Evolutionary conservation across 1,139 yeast genomes (phyloP).

Genomic region (Debaryomyces psychrophilus): DNA sequence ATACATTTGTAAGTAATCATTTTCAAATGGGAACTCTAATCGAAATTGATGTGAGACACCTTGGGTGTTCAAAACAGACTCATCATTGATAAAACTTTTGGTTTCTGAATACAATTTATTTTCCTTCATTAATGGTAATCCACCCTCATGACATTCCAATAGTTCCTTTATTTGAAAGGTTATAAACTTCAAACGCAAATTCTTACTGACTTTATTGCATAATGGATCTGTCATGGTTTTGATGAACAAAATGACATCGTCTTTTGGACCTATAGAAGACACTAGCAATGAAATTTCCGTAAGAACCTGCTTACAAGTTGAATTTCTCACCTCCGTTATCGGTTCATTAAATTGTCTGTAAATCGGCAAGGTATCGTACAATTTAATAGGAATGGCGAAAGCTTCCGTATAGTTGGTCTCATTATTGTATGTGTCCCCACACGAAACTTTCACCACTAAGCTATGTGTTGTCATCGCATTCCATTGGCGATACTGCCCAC

Average conservation of each 20-base stretch:
- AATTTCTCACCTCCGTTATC: slow-evolving; percentile 36
- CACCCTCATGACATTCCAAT: slow-evolving; percentile 52
- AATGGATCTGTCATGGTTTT: slow-evolving; percentile 42
- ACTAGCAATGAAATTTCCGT: slow-evolving; percentile 48
- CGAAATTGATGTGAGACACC: slow-evolving; percentile 32
- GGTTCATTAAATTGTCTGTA: slow-evolving; percentile 60
- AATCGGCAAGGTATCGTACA: slow-evolving; percentile 56
- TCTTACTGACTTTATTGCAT: slow-evolving; percentile 37
- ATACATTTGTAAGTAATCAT: slow-evolving; percentile 38
- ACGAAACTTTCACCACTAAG: slow-evolving; percentile 36
- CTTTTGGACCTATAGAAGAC: slow-evolving; percentile 56
- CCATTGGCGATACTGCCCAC: slow-evolving; percentile 45
- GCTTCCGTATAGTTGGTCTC: slow-evolving; percentile 36
- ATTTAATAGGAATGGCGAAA: slow-evolving; percentile 52
- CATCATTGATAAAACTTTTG: slow-evolving; percentile 27
- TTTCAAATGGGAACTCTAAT: slow-evolving; percentile 40
- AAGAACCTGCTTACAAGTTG: slow-evolving; percentile 46
- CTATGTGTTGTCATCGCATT: slow-evolving; percentile 43
- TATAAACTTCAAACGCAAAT: slow-evolving; percentile 47
- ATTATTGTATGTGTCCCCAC: slow-evolving; percentile 36
- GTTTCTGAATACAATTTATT: slow-evolving; percentile 34
- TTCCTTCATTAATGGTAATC: slow-evolving; percentile 43
- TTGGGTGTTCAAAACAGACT: slow-evolving; percentile 32
- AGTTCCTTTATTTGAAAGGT: slow-evolving; percentile 55
- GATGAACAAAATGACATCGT: slow-evolving; percentile 42